A percentile compares a stretch with the other conserved stretches of the same genome.
Conservation (phyloP, 805 yeast genomes). For the Kodamaea jinghongensis region DNA sequence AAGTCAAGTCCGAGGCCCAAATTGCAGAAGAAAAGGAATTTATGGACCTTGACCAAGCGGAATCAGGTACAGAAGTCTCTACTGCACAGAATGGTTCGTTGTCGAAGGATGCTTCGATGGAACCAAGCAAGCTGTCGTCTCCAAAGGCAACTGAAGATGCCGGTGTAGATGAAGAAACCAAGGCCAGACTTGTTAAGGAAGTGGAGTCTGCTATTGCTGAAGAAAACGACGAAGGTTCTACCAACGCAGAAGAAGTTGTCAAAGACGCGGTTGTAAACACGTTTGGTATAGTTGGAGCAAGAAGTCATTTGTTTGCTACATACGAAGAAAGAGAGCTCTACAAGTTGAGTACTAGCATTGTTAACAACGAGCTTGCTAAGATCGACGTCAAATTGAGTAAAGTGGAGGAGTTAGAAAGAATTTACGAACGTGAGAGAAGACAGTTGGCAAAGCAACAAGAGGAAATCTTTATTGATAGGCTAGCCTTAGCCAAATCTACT, state of each 20-base stretch:
- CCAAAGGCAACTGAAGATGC: slow-evolving; percentile 11
- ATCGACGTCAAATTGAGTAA: slow-evolving; percentile 62
- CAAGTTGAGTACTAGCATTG: slow-evolving; percentile 51
- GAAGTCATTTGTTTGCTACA: slow-evolving; percentile 75
- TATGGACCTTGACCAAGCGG: slow-evolving; percentile 4
- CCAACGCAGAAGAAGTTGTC: slow-evolving; percentile 17
- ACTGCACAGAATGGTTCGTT: slow-evolving; percentile 4
- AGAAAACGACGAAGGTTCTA: slow-evolving; percentile 13
- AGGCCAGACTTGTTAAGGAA: slow-evolving; percentile 10
- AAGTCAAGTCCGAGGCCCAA: slow-evolving; percentile 3
- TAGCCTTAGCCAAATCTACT: slow-evolving; percentile 63
- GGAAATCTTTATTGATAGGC: slow-evolving; percentile 61
- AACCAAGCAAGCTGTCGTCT: slow-evolving; percentile 2
- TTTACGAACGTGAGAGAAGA: slow-evolving; percentile 63
- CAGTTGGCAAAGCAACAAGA: slow-evolving; percentile 60
- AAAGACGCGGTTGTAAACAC: slow-evolving; percentile 68
- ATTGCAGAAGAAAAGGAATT: slow-evolving; percentile 3
- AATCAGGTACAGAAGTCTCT: not conserved
- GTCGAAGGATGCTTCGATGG: not conserved
- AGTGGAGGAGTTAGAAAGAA: slow-evolving; percentile 59
- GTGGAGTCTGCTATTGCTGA: slow-evolving; percentile 8
- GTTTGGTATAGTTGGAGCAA: slow-evolving; percentile 72
- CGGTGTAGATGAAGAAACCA: slow-evolving; percentile 15
- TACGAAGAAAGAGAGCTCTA: slow-evolving; percentile 79
- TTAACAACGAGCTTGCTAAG: slow-evolving; percentile 61